Conservation (phyloP, 306 rosid genomes). For the Coriaria nepalensis region DNA sequence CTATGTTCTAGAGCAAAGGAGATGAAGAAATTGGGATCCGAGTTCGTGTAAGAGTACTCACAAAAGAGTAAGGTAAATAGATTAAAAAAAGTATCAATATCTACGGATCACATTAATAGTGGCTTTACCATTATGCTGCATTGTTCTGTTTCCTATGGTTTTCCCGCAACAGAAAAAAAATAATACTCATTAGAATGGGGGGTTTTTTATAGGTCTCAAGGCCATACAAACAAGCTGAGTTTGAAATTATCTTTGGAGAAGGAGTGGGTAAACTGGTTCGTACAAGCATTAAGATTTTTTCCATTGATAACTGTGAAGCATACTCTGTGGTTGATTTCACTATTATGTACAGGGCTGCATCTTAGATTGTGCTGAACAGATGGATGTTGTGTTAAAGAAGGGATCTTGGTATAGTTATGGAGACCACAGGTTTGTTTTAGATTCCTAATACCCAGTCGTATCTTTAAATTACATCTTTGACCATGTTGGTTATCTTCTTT, state of each 20-base stretch:
- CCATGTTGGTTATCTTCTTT: constrained; percentile 3
- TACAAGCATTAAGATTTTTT: constrained; percentile 4
- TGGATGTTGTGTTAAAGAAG: constrained; percentile 70
- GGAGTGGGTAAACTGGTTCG: constrained; percentile 78
- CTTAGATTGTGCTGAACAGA: constrained; percentile 86
- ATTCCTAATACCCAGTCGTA: constrained; percentile 5
- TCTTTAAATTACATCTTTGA: neutral
- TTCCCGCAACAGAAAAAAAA: constrained; percentile 10
- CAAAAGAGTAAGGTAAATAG: constrained; percentile 90
- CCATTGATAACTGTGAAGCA: constrained; percentile 2
- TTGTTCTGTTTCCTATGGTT: constrained; percentile 10
- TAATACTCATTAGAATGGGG: constrained; percentile 6
- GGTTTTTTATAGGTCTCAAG: constrained; percentile 63
- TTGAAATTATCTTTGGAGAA: constrained; percentile 93
- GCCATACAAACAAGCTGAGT: constrained; percentile 95
- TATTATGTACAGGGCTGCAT: constrained; percentile 73
- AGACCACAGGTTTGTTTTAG: constrained; percentile 59
- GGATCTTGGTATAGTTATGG: constrained; percentile 97
- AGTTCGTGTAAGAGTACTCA: constrained; percentile 88
- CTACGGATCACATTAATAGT: neutral
- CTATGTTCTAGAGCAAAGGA: constrained; percentile 58
- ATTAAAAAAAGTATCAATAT: too few relatives aligned
- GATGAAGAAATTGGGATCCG: constrained; percentile 93
- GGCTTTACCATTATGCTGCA: neutral
- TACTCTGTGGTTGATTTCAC: constrained; percentile 16